These are phyloP conservation scores for Ramalina intermedia DNA, from an alignment of 495 filamentous ascomycete species.

Conservation along the genomic window DNA sequence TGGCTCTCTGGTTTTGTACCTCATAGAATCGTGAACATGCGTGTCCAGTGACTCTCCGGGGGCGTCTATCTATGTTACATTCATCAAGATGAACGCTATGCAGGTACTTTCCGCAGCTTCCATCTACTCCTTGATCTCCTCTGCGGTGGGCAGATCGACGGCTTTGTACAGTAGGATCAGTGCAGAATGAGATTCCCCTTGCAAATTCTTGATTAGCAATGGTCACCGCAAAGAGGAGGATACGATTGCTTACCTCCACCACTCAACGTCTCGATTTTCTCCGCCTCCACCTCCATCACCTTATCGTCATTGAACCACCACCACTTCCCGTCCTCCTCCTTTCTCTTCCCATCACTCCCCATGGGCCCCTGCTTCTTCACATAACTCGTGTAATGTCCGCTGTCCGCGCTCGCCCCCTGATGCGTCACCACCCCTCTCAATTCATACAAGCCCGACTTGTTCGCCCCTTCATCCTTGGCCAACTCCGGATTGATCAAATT, in stretches of 20 bases:
- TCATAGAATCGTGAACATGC: not conserved
- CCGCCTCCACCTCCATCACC: conserved; percentile 77
- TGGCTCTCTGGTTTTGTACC: not conserved
- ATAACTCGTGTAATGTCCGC: conserved; percentile 93
- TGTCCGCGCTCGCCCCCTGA: conserved; percentile 91
- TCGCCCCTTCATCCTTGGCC: conserved; percentile 62
- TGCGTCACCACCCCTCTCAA: conserved; percentile 92
- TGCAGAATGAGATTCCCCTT: conserved; percentile 83
- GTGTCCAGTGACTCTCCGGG: not conserved
- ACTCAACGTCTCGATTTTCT: conserved; percentile 80
- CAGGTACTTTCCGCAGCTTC: no score
- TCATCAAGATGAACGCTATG: no score
- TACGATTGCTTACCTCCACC: conserved; percentile 57
- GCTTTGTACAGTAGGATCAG: conserved; percentile 86
- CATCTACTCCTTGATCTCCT: conserved; percentile 25
- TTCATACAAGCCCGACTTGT: conserved; percentile 88
- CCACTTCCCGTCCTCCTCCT: conserved; percentile 83
- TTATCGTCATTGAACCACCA: conserved; percentile 99
- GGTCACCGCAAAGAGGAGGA: not conserved
- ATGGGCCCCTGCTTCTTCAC: conserved; percentile 73
- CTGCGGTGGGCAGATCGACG: conserved; percentile 45
- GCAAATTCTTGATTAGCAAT: not conserved
- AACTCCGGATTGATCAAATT: conserved; percentile 56
- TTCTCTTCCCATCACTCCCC: conserved; percentile 52
- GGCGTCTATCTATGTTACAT: no score